Base-by-base conservation (phyloP, 73 alveolate species). In the Paramecium tetraurelia region DNA sequence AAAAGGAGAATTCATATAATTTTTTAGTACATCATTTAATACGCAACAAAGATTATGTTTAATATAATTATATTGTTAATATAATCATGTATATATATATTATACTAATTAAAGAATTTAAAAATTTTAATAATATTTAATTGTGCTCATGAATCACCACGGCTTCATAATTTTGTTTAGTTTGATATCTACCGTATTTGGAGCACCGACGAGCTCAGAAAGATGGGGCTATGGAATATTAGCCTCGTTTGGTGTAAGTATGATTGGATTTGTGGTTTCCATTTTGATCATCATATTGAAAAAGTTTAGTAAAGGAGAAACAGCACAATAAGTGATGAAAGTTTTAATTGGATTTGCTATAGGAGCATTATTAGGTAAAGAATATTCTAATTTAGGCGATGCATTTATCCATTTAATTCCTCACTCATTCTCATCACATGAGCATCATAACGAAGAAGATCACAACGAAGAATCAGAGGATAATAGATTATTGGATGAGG, bases 361-460 rank as follows among this genome's bases (percentile, higher is more conserved):
- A 14, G 94, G 94, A 59, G 90, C 94, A 31, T 71, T 88, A 38
- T 59, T 68, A 31, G 84, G 84, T 68, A 68, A 68, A 31, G 3
- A 5, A 20, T 2, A 27, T 3, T 14, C 11, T 22, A 68, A 14
- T 68, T 22, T 75, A 24, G 94, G 94, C 21, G 94, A 88, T 36
- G 94, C 94, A 7, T 58, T 88, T n/a, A 72, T 88, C 7, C 94
- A 88, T 68, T 75, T 88, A 71, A 40, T 88, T 36, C 94, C 94
- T 24, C 76, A 88, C 11, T 90, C 94, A 9, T 88, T 88, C 27
- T 12, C 93, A 22, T 21, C 83, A 22, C 88, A 88, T 44, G 84
- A 27, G 5, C 84, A 68, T 68, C 48, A 24, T 9, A 85, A 41
- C 43, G 92, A 86, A 2, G 53, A 87, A 9, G 58, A 8, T 24